phyloP scores from a whole-genome alignment of 768 basidiomycete genomes.

The Crepidotus variabilis region DNA sequence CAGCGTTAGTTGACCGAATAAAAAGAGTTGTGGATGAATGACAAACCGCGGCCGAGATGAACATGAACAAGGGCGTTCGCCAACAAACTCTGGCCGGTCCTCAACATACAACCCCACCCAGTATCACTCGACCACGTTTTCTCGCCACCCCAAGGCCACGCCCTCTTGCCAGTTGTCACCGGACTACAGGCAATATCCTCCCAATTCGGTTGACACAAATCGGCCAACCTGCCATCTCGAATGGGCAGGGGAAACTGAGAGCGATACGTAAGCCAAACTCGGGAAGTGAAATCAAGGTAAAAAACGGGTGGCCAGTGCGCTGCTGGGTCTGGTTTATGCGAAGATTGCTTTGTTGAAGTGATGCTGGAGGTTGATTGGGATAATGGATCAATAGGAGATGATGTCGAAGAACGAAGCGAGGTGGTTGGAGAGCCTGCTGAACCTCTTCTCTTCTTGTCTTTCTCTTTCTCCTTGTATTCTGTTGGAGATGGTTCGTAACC shows the following conservation, averaged over 20 bases:
- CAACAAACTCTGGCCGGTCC: constrained; percentile 33
- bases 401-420: constrained; percentile 1
- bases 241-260: constrained; percentile 77
- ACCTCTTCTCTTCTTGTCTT: constrained; percentile 2
- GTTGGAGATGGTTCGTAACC: constrained; percentile 55
- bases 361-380: constrained; percentile 27
- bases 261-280: constrained; percentile 92
- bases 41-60: constrained; percentile 57
- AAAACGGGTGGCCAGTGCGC: constrained; percentile 78
- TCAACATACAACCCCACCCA: constrained; percentile 37
- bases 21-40: constrained; percentile 1
- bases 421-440: constrained; percentile 15
- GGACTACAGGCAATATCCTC: constrained; percentile 26
- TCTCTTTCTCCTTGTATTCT: constrained; percentile 2
- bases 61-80: constrained; percentile 42
- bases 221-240: constrained; percentile 47
- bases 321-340: constrained; percentile 30
- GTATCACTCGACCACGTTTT: constrained; percentile 57
- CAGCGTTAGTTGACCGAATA: constrained; percentile 1
- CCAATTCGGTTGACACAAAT: constrained; percentile 24
- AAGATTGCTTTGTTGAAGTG: constrained; percentile 5
- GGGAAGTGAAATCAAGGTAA: constrained; percentile 84
- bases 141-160: constrained; percentile 71
- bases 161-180: constrained; percentile 38
- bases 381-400: constrained; percentile 8